Evolutionary conservation across 2,329 filamentous ascomycete species (phyloP), one percentile per base, ranked within the genome.

Genomic region (Pseudogymnoascus sp.): DNA sequence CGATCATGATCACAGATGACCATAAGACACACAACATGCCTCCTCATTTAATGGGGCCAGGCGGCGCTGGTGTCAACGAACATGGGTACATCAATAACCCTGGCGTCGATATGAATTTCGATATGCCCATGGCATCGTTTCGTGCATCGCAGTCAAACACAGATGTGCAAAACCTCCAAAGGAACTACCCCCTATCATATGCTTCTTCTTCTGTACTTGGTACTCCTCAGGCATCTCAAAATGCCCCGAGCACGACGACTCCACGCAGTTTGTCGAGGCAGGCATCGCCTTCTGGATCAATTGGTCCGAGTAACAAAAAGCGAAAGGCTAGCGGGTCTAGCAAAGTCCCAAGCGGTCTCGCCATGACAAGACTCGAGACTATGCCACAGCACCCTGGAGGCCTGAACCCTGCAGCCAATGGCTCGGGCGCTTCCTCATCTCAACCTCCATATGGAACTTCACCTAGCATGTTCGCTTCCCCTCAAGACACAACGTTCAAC

Each of bases 1-100:
- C 91, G 0, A 96, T 97, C 67, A 93, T 97, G 84, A 97, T 97
- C 67, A 97, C 95, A 1, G 93, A 99, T 73, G 93, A 99, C 72
- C 93, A 97, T 79, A 97, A 97, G 78, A 96, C 91, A 6, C 89
- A 91, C 69, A 74, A 77, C 64, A 75, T 81, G 60, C 76, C 80
- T 60, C 76, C 80, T 60, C 36, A 16, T 18, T 18, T 25, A 21
- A 74, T 46, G 67, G 38, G 36, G 4, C 75, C 44, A 25, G 44
- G 14, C 31, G 28, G 28, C 16, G 37, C 21, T 18, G 42, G 42
- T 21, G 14, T 44, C 21, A 60, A 60, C 36, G 73, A 73, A 38
- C 74, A 77, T 65, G 59, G 36, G 11, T 60, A 40, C 59, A 70
- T 79, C 18, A 73, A 79, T 14, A 78, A 76, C 62, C 73, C 77